These are phyloP conservation scores for Jimgerdemannia lactiflua DNA, from an alignment of 192 early-diverging fungal genomes.

Conservation along the genomic window DNA sequence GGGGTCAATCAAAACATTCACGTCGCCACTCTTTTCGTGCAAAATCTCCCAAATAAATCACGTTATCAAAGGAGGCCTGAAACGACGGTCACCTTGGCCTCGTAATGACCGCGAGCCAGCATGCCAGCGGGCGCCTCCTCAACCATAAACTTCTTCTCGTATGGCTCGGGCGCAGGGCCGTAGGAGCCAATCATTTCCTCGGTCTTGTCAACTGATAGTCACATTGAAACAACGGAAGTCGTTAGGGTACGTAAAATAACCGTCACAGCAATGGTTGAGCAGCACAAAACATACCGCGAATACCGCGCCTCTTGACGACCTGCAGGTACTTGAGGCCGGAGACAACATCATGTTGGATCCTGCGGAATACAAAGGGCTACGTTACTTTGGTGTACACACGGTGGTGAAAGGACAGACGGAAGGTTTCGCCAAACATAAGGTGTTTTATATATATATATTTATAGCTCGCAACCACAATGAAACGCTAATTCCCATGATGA, in stretches of 20 bases:
- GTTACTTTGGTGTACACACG: too few species aligned
- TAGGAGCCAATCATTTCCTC: constrained; percentile 98
- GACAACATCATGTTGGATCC: constrained; percentile 93
- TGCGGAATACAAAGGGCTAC: constrained; percentile 2
- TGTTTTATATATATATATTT: too few species aligned
- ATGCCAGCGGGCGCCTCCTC: constrained; percentile 93
- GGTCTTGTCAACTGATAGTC: constrained; percentile 71
- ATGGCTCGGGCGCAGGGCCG: constrained; percentile 72
- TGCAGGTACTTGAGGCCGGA: constrained; percentile 96
- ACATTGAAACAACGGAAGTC: constrained; percentile 1
- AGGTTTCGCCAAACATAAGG: too few species aligned
- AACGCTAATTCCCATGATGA: not conserved
- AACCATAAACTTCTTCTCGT: constrained; percentile 84
- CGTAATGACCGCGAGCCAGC: constrained; percentile 91
- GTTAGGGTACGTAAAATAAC: not conserved
- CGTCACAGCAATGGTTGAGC: not conserved
- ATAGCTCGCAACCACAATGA: too few species aligned
- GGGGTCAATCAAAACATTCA: not conserved
- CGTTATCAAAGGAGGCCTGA: constrained; percentile 1
- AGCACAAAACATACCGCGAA: constrained; percentile 44
- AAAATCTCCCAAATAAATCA: not conserved
- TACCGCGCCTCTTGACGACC: constrained; percentile 83
- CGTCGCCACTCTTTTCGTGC: not conserved
- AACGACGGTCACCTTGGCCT: constrained; percentile 54
- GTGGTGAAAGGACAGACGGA: too few species aligned